These are phyloP conservation scores for Phaseolus lunatus DNA, from an alignment of 306 rosid genomes.

Conservation along the genomic window DNA sequence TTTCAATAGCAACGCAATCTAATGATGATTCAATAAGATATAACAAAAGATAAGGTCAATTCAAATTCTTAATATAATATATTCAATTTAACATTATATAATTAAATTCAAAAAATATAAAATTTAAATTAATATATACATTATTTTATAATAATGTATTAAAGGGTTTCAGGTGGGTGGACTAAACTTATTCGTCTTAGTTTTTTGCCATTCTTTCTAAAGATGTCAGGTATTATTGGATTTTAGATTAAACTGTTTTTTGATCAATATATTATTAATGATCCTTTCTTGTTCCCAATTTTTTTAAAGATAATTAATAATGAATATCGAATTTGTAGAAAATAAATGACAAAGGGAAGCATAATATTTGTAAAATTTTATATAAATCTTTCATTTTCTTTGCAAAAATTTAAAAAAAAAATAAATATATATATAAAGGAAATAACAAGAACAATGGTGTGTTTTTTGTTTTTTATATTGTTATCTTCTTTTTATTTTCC, in stretches of 20 bases:
- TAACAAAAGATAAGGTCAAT: background rate
- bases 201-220: background rate
- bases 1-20: background rate
- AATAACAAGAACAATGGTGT: too few species aligned
- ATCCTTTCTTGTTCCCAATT: too few species aligned
- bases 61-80: background rate
- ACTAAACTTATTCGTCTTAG: background rate
- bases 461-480: too few species aligned
- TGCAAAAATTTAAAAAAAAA: too few species aligned
- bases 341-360: background rate
- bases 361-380: too few species aligned
- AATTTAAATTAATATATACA: background rate
- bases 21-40: background rate
- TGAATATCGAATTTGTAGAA: too few species aligned
- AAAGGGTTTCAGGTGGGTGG: background rate
- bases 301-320: too few species aligned
- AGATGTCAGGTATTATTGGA: background rate
- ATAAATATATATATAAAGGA: too few species aligned
- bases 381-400: too few species aligned
- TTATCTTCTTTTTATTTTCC: too few species aligned
- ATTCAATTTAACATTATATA: background rate
- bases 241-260: background rate
- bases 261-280: background rate
- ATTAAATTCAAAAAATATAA: too few species aligned
- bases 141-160: background rate